These are phyloP conservation scores for Cyberlindnera mycetangii DNA, from an alignment of 805 yeast genomes.

Conservation along the genomic window DNA sequence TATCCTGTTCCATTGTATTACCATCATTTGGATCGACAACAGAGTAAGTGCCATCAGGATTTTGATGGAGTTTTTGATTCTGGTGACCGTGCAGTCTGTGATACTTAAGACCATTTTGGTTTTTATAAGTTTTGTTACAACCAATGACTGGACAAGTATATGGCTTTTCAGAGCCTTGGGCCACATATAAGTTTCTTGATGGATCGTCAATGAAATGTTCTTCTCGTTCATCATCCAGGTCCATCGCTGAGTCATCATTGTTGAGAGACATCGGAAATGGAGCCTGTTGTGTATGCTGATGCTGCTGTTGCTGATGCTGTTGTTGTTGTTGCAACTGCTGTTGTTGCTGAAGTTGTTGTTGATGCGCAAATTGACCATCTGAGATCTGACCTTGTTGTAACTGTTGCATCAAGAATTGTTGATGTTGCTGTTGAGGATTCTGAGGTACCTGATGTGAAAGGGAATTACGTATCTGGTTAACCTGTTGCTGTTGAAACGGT, in stretches of 20 bases:
- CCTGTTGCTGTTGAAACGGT: slow-evolving; percentile 13
- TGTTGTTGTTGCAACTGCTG: slow-evolving; percentile 14
- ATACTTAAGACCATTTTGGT: slow-evolving; percentile 95
- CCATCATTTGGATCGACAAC: slow-evolving; percentile 96
- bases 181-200: slow-evolving; percentile 88
- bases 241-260: slow-evolving; percentile 29
- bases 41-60: slow-evolving; percentile 89
- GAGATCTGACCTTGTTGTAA: slow-evolving; percentile 15
- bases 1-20: slow-evolving; percentile 93
- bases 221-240: slow-evolving; percentile 52
- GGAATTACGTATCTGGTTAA: slow-evolving; percentile 16
- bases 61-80: slow-evolving; percentile 85
- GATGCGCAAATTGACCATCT: slow-evolving; percentile 21
- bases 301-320: slow-evolving; percentile 18
- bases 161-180: slow-evolving; percentile 93
- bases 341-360: slow-evolving; percentile 16
- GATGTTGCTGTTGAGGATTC: slow-evolving; percentile 13
- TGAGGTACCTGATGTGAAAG: slow-evolving; percentile 15
- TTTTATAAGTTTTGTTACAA: slow-evolving; percentile 95
- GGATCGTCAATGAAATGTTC: slow-evolving; percentile 94
- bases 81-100: slow-evolving; percentile 97
- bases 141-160: slow-evolving; percentile 98
- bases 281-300: slow-evolving; percentile 11
- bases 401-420: slow-evolving; percentile 15
- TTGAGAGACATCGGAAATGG: slow-evolving; percentile 34